Conservation (phyloP, 257 asterid genomes). For the Penstemon newberryi region DNA sequence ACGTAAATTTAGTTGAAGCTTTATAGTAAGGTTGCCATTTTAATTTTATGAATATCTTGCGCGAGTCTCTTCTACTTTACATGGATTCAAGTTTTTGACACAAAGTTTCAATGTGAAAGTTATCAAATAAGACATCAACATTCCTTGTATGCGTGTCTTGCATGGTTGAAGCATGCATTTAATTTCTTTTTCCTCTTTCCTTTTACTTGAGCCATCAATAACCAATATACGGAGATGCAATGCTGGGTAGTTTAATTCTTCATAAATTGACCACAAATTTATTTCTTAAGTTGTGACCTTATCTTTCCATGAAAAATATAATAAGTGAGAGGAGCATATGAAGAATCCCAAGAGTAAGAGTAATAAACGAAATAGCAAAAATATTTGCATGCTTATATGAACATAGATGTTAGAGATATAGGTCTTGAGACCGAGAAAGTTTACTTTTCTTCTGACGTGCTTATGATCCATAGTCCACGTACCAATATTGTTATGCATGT, state of each 20-base stretch:
- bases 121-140: no score
- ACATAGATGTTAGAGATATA: neutral
- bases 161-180: slow-evolving; percentile 8
- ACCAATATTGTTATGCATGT: neutral
- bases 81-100: no score
- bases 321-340: neutral
- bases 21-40: no score
- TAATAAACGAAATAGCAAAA: neutral
- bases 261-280: neutral
- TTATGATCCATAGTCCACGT: neutral
- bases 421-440: neutral
- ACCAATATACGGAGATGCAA: slow-evolving; percentile 4
- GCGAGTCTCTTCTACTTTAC: no score
- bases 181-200: neutral
- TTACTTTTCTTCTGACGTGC: neutral
- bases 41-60: no score
- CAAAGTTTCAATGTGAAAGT: no score
- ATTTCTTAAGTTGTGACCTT: neutral
- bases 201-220: neutral
- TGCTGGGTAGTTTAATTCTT: neutral
- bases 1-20: no score
- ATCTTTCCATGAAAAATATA: neutral
- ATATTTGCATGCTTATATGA: neutral
- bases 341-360: neutral
- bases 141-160: neutral